A percentile compares a stretch with the other conserved stretches of the same genome.
These are phyloP conservation scores for Rhinocladiella mackenziei DNA, from an alignment of 2,329 filamentous ascomycete species.

Conservation along the genomic window DNA sequence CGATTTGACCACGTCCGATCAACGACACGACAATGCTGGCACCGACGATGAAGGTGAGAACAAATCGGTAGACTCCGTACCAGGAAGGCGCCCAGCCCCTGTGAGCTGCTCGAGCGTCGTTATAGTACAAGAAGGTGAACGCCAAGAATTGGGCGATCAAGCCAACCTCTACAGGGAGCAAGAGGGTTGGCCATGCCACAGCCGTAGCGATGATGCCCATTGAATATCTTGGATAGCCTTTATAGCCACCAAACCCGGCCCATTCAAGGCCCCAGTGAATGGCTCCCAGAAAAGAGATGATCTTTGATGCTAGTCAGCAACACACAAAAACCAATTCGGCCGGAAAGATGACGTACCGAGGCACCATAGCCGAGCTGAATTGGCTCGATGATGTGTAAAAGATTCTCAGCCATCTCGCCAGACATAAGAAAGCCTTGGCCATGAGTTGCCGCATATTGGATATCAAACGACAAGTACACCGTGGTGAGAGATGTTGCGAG, in stretches of 20 bases:
- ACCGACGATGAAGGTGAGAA: constrained; percentile 85
- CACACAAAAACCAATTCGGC: background rate
- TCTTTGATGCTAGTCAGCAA: constrained; percentile 45
- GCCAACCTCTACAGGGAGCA: constrained; percentile 79
- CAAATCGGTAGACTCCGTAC: constrained; percentile 88
- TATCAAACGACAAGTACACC: constrained; percentile 75
- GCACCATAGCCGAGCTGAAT: constrained; percentile 89
- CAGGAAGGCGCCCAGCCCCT: constrained; percentile 76
- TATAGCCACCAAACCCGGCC: constrained; percentile 61
- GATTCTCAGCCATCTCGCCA: constrained; percentile 65
- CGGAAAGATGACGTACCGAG: constrained; percentile 55
- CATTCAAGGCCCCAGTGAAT: constrained; percentile 93
- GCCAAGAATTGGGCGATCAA: constrained; percentile 80
- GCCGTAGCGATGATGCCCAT: constrained; percentile 75
- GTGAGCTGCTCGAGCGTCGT: constrained; percentile 68
- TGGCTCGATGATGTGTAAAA: constrained; percentile 74
- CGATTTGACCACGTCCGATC: constrained; percentile 75
- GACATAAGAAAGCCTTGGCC: constrained; percentile 64
- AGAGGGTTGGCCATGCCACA: constrained; percentile 82
- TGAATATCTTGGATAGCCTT: constrained; percentile 76
- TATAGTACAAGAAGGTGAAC: constrained; percentile 82
- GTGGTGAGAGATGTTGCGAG: constrained; percentile 78
- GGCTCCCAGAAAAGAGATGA: constrained; percentile 89
- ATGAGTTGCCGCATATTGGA: constrained; percentile 62
- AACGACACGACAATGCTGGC: constrained; percentile 74